phyloP scores from a whole-genome alignment of 2,329 filamentous ascomycete genomes.

The Phaeosphaeria sp. region DNA sequence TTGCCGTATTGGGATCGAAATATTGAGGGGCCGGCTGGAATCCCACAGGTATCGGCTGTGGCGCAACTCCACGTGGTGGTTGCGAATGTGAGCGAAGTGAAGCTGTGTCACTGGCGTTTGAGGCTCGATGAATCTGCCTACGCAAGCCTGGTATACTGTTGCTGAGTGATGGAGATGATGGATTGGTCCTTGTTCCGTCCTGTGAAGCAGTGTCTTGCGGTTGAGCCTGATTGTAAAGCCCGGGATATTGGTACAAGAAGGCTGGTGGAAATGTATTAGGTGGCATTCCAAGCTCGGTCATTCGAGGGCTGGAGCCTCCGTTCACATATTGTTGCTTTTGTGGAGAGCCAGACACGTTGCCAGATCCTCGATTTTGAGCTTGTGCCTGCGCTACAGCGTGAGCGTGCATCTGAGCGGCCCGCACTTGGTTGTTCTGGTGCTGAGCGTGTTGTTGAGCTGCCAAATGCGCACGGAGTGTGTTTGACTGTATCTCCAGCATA shows the following conservation, averaged over 20 bases:
- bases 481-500: conserved; percentile 52
- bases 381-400: conserved; percentile 47
- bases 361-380: conserved; percentile 41
- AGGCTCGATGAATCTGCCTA: conserved; percentile 51
- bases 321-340: conserved; percentile 46
- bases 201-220: conserved; percentile 42
- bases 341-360: conserved; percentile 49
- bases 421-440: conserved; percentile 46
- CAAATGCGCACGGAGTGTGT: conserved; percentile 44
- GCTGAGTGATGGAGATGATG: conserved; percentile 56
- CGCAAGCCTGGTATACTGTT: conserved; percentile 52
- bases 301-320: conserved; percentile 39
- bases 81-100: conserved; percentile 58
- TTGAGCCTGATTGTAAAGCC: conserved; percentile 50
- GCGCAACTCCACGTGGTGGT: conserved; percentile 53
- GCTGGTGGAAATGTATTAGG: conserved; percentile 45
- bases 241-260: conserved; percentile 55
- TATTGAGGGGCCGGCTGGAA: conserved; percentile 47
- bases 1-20: conserved; percentile 31
- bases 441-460: conserved; percentile 44
- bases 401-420: conserved; percentile 45
- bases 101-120: conserved; percentile 51
- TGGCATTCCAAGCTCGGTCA: conserved; percentile 36
- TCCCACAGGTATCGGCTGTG: conserved; percentile 48
- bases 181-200: conserved; percentile 56